A percentile compares a stretch with the other conserved stretches of the same genome.
Evolutionary conservation across 2,329 filamentous ascomycete species (phyloP).

Genomic region (Diaporthe caulivora): DNA sequence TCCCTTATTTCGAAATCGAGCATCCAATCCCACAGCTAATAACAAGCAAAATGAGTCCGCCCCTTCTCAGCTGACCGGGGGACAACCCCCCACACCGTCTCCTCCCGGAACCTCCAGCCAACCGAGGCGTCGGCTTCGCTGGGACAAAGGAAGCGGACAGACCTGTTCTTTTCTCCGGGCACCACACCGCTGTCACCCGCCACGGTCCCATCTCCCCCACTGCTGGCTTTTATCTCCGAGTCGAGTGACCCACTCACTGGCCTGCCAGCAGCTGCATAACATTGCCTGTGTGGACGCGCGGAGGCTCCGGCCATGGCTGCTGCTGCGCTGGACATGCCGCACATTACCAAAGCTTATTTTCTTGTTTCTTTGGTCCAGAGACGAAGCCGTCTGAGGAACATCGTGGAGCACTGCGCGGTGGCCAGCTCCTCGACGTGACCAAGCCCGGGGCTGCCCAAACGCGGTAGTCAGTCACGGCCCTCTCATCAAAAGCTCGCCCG

Average conservation of each 20-base stretch:
- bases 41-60: conserved; percentile 26
- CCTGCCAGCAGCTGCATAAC: not conserved
- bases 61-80: conserved; percentile 29
- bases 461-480: conserved; percentile 22
- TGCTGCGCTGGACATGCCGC: conserved; percentile 4
- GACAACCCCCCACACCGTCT: not conserved
- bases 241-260: not conserved
- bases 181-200: conserved; percentile 19
- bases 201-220: conserved; percentile 17
- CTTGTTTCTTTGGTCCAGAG: not conserved
- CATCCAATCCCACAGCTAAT: conserved; percentile 29
- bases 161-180: conserved; percentile 4
- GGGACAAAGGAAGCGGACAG: not conserved
- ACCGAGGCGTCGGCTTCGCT: conserved; percentile 23
- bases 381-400: not conserved
- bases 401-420: not conserved
- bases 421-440: not conserved
- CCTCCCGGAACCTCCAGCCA: conserved; percentile 22
- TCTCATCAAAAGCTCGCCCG: conserved; percentile 24
- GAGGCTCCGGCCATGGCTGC: not conserved
- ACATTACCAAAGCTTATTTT: conserved; percentile 15
- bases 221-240: conserved; percentile 22
- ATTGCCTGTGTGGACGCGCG: conserved; percentile 1
- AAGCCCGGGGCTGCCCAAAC: conserved; percentile 1
- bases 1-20: conserved; percentile 28